Conservation (phyloP, 148 eudicot genomes). For the Diospyros lotus region DNA sequence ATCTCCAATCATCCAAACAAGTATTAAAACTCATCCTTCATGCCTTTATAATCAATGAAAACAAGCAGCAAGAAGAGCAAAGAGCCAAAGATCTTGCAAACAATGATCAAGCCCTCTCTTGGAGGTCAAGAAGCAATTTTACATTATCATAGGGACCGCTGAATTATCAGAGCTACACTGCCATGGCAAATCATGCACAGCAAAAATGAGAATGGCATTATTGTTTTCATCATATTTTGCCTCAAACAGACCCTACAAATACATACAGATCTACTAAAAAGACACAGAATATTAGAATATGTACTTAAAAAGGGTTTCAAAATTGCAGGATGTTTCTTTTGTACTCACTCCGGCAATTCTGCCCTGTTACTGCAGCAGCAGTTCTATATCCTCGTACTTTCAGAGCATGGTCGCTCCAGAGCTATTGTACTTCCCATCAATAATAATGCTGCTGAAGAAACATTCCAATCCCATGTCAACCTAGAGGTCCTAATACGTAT, state of each 20-base stretch:
- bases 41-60: no score
- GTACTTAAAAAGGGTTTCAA: background rate
- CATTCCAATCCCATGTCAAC: background rate
- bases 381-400: background rate
- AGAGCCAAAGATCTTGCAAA: no score
- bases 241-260: background rate
- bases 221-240: background rate
- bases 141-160: no score
- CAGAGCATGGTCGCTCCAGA: background rate
- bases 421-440: background rate
- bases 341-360: background rate
- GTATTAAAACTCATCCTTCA: no score
- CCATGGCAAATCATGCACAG: background rate
- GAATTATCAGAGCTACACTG: background rate
- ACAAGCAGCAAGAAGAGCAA: no score
- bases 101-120: no score
- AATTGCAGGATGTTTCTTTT: background rate
- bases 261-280: background rate
- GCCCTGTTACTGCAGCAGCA: background rate
- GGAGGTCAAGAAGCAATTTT: no score
- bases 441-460: background rate
- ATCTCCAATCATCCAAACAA: no score
- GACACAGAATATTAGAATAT: background rate
- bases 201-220: conserved; percentile 1
- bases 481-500: background rate